These are phyloP conservation scores for Cutaneotrichosporon spelunceum DNA, from an alignment of 1,284 basidiomycete species.

Conservation along the genomic window DNA sequence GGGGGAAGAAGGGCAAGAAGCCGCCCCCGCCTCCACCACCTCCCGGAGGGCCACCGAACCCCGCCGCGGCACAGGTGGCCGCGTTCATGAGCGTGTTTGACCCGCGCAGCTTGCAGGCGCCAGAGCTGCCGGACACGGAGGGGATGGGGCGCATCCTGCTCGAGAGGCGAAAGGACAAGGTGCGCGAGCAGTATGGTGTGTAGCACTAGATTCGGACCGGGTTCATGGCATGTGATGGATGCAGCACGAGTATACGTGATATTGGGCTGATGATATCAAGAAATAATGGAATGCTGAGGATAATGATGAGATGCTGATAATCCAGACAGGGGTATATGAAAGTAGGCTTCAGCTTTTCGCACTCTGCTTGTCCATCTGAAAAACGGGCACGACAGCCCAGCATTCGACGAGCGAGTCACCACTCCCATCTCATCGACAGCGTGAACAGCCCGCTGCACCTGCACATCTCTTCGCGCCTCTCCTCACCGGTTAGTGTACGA, in stretches of 20 bases:
- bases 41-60: conserved; percentile 21
- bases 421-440: too few relatives aligned
- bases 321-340: too few relatives aligned
- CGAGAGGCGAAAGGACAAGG: conserved; percentile 70
- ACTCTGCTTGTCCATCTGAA: too few relatives aligned
- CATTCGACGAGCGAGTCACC: too few relatives aligned
- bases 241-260: background rate
- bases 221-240: background rate
- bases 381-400: too few relatives aligned
- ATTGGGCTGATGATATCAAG: background rate
- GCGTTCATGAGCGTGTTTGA: conserved; percentile 70
- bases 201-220: conserved; percentile 16
- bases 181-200: conserved; percentile 72
- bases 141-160: conserved; percentile 79
- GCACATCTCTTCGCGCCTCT: too few relatives aligned
- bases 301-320: too few relatives aligned
- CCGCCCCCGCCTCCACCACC: conserved; percentile 27
- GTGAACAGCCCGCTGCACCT: too few relatives aligned
- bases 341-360: too few relatives aligned
- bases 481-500: background rate
- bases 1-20: conserved; percentile 59
- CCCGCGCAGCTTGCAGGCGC: conserved; percentile 67
- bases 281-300: too few relatives aligned
- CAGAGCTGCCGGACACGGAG: conserved; percentile 66
- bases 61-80: conserved; percentile 22